Evolutionary conservation across 768 basidiomycete genomes (phyloP).

Genomic region (Suillus occidentalis): DNA sequence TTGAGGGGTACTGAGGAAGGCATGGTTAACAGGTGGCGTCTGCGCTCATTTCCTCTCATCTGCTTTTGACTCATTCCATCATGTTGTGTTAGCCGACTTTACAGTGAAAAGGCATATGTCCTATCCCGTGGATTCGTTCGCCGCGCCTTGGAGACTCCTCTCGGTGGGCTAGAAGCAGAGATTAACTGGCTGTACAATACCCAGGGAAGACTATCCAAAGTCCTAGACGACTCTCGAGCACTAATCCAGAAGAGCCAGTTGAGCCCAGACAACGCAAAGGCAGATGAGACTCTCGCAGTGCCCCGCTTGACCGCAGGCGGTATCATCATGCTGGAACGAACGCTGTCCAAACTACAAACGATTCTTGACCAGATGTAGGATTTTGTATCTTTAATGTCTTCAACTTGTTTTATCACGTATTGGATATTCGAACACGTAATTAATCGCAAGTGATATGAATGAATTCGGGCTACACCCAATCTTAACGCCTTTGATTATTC

Average conservation of each 20-base stretch:
- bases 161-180: conserved; percentile 68
- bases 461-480: background rate
- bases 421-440: background rate
- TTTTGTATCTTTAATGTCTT: conserved; percentile 14
- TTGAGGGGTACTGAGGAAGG: conserved; percentile 89
- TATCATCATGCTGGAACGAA: conserved; percentile 75
- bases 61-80: conserved; percentile 1
- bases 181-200: conserved; percentile 72
- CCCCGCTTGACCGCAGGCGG: conserved; percentile 80
- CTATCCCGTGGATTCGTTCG: conserved; percentile 87
- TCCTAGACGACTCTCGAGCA: conserved; percentile 58
- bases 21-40: conserved; percentile 71
- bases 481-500: background rate
- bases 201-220: conserved; percentile 63
- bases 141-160: conserved; percentile 82
- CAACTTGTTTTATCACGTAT: conserved; percentile 12
- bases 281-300: conserved; percentile 52
- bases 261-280: conserved; percentile 25
- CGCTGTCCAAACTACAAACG: conserved; percentile 61
- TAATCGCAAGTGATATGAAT: background rate
- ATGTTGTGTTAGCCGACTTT: conserved; percentile 64
- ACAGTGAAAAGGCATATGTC: conserved; percentile 92
- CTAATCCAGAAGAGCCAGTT: conserved; percentile 70
- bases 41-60: background rate
- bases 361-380: conserved; percentile 31